phyloP scores from a whole-genome alignment of 371 early-diverging fungal genomes.

The Batkoa obscura region DNA sequence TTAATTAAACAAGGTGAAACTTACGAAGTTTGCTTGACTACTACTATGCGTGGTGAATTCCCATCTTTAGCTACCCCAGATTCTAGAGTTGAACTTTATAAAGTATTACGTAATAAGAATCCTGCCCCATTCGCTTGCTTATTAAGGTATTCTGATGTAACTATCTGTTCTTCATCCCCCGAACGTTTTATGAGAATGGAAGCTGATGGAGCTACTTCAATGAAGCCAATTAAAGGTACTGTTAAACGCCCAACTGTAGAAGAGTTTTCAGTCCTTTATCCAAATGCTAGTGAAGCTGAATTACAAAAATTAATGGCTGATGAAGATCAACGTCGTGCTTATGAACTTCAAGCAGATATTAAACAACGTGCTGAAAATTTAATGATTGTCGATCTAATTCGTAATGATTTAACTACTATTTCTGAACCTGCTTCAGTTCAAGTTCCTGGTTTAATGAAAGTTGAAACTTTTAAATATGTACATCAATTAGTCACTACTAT shows the following conservation, averaged over 20 bases:
- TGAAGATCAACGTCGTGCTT: conserved; percentile 12
- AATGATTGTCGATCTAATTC: conserved; percentile 94
- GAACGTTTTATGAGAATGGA: conserved; percentile 64
- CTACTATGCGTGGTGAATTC: conserved; percentile 28
- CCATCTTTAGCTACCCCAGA: background rate
- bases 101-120: conserved; percentile 43
- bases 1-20: conserved; percentile 74
- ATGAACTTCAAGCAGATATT: conserved; percentile 21
- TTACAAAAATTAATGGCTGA: conserved; percentile 19
- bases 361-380: conserved; percentile 92
- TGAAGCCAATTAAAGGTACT: conserved; percentile 96
- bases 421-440: conserved; percentile 41
- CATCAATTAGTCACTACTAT: conserved; percentile 87
- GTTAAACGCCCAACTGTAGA: conserved; percentile 22
- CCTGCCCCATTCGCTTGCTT: conserved; percentile 80
- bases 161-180: conserved; percentile 48
- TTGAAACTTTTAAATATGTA: conserved; percentile 80
- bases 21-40: conserved; percentile 87
- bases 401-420: conserved; percentile 72
- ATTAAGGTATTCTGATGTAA: conserved; percentile 21
- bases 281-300: conserved; percentile 12
- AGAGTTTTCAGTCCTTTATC: conserved; percentile 18
- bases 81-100: conserved; percentile 27
- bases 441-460: conserved; percentile 72
- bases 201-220: conserved; percentile 36